These are phyloP conservation scores for Pyrenophora teres DNA, from an alignment of 2,329 filamentous ascomycete genomes.

Conservation along the genomic window DNA sequence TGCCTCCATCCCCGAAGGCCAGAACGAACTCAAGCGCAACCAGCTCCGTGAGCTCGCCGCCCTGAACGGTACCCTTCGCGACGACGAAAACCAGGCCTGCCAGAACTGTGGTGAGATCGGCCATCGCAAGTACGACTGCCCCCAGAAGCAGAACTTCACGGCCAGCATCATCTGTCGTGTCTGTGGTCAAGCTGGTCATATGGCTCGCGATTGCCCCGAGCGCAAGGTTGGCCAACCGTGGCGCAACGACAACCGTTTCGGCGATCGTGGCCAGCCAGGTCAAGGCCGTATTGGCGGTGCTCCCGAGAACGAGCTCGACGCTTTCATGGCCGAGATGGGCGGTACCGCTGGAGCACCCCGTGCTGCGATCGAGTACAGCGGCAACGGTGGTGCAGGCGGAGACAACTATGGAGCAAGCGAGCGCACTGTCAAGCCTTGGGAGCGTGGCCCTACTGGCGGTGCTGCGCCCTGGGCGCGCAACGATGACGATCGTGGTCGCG, in stretches of 20 bases:
- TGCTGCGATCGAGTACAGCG: slow-evolving; percentile 69
- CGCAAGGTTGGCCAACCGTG: slow-evolving; percentile 87
- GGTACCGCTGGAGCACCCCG: slow-evolving; percentile 68
- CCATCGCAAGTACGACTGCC: slow-evolving; percentile 98
- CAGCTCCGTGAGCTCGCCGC: slow-evolving; percentile 96
- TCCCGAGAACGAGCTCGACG: slow-evolving; percentile 93
- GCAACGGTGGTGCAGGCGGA: slow-evolving; percentile 39
- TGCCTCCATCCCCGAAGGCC: slow-evolving; percentile 96
- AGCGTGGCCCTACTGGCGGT: slow-evolving; percentile 80
- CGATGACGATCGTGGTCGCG: slow-evolving; percentile 50
- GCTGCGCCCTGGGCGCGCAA: slow-evolving; percentile 73
- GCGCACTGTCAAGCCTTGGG: slow-evolving; percentile 79
- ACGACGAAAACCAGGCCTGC: slow-evolving; percentile 98
- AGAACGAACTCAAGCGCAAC: slow-evolving; percentile 98
- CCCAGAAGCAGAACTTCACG: slow-evolving; percentile 97
- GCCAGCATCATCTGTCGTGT: slow-evolving; percentile 98
- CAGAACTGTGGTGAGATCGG: slow-evolving; percentile 99
- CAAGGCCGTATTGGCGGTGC: slow-evolving; percentile 71
- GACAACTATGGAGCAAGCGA: slow-evolving; percentile 56
- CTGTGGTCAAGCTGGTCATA: slow-evolving; percentile 96
- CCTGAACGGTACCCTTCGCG: slow-evolving; percentile 97
- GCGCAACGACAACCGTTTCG: slow-evolving; percentile 74
- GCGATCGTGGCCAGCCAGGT: slow-evolving; percentile 51
- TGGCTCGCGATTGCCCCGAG: slow-evolving; percentile 97
- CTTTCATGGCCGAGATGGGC: slow-evolving; percentile 97